phyloP scores from a whole-genome alignment of 169 alveolate genomes.

The Plasmodium gaboni region DNA sequence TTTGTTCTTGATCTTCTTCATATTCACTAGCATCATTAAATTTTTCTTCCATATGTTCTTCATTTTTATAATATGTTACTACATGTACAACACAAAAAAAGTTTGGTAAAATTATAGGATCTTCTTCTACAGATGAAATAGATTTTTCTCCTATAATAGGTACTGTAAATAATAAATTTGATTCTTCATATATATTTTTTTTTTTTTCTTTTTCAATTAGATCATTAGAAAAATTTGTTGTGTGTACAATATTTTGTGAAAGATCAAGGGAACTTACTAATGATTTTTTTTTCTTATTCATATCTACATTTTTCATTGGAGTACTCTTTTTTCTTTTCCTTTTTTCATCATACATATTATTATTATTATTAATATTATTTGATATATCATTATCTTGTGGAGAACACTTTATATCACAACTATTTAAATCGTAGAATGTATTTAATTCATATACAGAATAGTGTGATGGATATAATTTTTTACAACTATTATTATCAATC shows the following conservation, averaged over 20 bases:
- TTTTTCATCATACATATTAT: slow-evolving; percentile 11
- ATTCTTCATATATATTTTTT: neutral
- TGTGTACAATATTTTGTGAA: slow-evolving; percentile 27
- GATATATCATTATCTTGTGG: neutral
- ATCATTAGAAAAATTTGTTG: slow-evolving; percentile 23
- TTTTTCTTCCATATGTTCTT: slow-evolving; percentile 71
- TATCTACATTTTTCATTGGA: slow-evolving; percentile 1
- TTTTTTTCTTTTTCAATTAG: slow-evolving; percentile 32
- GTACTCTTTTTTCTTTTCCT: neutral
- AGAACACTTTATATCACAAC: neutral
- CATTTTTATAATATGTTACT: slow-evolving; percentile 74
- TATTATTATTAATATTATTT: neutral
- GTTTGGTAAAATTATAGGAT: slow-evolving; percentile 67
- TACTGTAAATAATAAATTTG: slow-evolving; percentile 64
- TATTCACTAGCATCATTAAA: slow-evolving; percentile 70
- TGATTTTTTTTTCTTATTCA: neutral
- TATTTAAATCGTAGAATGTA: slow-evolving; percentile 16
- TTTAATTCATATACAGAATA: slow-evolving; percentile 53
- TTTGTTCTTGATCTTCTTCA: slow-evolving; percentile 18
- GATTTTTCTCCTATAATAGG: slow-evolving; percentile 76
- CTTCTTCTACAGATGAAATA: slow-evolving; percentile 69
- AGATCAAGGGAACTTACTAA: slow-evolving; percentile 20
- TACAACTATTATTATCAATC: neutral
- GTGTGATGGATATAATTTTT: slow-evolving; percentile 40
- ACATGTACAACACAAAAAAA: slow-evolving; percentile 72